These are phyloP conservation scores for Sapria himalayana DNA, from an alignment of 345 rosid genomes.

Conservation along the genomic window DNA sequence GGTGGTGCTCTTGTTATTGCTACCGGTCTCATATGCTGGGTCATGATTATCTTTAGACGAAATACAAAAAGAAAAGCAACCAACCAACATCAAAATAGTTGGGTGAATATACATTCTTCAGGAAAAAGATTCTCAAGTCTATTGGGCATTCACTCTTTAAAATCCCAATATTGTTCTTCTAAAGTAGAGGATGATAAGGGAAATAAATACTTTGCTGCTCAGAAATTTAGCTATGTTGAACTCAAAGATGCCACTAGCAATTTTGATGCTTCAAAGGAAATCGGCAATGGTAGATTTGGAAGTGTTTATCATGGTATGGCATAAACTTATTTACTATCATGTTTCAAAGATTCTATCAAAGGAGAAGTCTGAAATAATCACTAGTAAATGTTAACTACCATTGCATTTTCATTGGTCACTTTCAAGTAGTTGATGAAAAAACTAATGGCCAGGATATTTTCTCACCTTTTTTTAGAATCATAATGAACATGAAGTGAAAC, in stretches of 20 bases:
- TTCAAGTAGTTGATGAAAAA: too few relatives aligned
- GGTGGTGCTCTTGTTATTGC: slow-evolving; percentile 12
- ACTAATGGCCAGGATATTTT: too few relatives aligned
- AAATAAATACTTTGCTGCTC: slow-evolving; percentile 20
- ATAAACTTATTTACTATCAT: too few relatives aligned
- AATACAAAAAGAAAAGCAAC: slow-evolving; percentile 16
- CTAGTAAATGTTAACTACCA: background rate
- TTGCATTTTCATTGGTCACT: too few relatives aligned
- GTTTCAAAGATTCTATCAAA: too few relatives aligned
- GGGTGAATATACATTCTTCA: slow-evolving; percentile 21
- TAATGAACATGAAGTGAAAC: too few relatives aligned
- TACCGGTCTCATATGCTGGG: slow-evolving; percentile 9
- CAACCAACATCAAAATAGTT: slow-evolving; percentile 17
- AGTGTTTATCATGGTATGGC: slow-evolving; percentile 73
- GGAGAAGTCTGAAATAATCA: too few relatives aligned
- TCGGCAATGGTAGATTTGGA: slow-evolving; percentile 92
- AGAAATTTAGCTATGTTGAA: slow-evolving; percentile 34
- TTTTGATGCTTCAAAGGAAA: slow-evolving; percentile 48
- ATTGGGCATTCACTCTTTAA: slow-evolving; percentile 19
- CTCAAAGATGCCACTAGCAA: slow-evolving; percentile 51
- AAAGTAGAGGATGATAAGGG: slow-evolving; percentile 26
- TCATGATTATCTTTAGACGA: slow-evolving; percentile 10
- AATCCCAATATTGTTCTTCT: slow-evolving; percentile 26
- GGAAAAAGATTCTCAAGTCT: slow-evolving; percentile 22
- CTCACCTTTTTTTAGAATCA: too few relatives aligned